Conservation (phyloP, 331 rosid genomes). For the Telfairia occidentalis region DNA sequence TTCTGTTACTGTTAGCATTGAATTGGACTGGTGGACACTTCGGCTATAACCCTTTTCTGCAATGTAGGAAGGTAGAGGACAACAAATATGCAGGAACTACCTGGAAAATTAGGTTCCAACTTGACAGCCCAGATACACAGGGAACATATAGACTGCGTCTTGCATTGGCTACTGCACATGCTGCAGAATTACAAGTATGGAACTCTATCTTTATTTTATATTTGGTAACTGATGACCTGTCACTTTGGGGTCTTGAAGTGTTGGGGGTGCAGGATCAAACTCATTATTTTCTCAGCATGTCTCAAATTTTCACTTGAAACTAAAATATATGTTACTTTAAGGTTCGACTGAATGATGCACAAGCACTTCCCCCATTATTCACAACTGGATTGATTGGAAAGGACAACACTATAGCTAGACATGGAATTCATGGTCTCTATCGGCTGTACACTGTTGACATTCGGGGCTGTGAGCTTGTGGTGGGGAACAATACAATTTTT, state of each 20-base stretch:
- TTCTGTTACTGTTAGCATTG: neutral
- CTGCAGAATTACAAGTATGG: conserved; percentile 67
- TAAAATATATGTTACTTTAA: neutral
- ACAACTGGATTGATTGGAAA: conserved; percentile 73
- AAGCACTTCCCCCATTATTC: conserved; percentile 45
- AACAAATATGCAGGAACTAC: conserved; percentile 74
- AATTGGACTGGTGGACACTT: neutral
- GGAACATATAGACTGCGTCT: conserved; percentile 47
- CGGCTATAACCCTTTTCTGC: conserved; percentile 4
- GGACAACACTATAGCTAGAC: conserved; percentile 89
- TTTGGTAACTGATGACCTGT: neutral
- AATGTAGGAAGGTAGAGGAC: conserved; percentile 46
- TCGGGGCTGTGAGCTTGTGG: conserved; percentile 28
- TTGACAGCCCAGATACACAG: conserved; percentile 29
- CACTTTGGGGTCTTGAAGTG: neutral
- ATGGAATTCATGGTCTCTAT: conserved; percentile 84
- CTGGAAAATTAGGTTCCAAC: conserved; percentile 74
- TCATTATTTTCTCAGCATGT: neutral
- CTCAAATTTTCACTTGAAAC: neutral
- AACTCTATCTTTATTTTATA: conserved; percentile 4
- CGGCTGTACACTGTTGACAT: conserved; percentile 54
- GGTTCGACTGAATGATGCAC: conserved; percentile 77
- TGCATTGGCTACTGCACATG: conserved; percentile 72
- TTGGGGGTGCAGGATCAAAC: neutral
- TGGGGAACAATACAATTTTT: conserved; percentile 60